phyloP scores from a whole-genome alignment of 306 rosid genomes.

The Fagus crenata region DNA sequence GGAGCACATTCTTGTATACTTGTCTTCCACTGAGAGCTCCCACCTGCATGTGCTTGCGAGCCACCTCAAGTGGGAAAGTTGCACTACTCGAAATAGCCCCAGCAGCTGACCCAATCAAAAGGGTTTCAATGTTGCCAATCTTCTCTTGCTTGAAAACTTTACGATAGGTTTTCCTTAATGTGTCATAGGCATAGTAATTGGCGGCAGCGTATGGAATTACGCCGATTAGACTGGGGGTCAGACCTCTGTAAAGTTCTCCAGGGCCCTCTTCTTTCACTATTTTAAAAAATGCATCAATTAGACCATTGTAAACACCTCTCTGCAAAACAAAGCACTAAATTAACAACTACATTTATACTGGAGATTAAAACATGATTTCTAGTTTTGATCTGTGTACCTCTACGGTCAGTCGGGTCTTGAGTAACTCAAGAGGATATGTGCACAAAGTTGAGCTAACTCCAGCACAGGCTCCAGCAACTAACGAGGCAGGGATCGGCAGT shows the following conservation, averaged over 20 bases:
- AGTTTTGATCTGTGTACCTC: conserved; percentile 51
- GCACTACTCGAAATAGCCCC: conserved; percentile 92
- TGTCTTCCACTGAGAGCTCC: conserved; percentile 87
- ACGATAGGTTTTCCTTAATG: conserved; percentile 71
- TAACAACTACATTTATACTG: not conserved
- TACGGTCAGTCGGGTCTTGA: conserved; percentile 89
- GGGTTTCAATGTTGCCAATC: conserved; percentile 92
- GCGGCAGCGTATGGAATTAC: conserved; percentile 90
- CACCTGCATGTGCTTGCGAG: conserved; percentile 98
- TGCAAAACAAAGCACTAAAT: conserved; percentile 42
- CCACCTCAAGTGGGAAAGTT: conserved; percentile 96
- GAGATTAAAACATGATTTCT: conserved; percentile 13
- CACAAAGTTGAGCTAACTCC: conserved; percentile 90
- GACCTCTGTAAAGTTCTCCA: conserved; percentile 84
- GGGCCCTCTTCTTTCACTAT: conserved; percentile 85
- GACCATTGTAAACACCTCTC: conserved; percentile 79
- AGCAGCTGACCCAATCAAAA: conserved; percentile 87
- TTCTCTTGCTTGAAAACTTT: conserved; percentile 70
- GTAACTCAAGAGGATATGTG: conserved; percentile 89
- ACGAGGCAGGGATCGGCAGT: conserved; percentile 77
- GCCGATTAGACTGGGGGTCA: conserved; percentile 85
- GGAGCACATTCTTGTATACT: conserved; percentile 71
- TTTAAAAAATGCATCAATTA: conserved; percentile 80
- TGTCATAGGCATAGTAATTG: conserved; percentile 86
- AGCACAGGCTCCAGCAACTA: conserved; percentile 97